A percentile compares a stretch with the other conserved stretches of the same genome.
phyloP scores from a whole-genome alignment of 2,329 filamentous ascomycete genomes.

The Xylariaceae sp. region DNA sequence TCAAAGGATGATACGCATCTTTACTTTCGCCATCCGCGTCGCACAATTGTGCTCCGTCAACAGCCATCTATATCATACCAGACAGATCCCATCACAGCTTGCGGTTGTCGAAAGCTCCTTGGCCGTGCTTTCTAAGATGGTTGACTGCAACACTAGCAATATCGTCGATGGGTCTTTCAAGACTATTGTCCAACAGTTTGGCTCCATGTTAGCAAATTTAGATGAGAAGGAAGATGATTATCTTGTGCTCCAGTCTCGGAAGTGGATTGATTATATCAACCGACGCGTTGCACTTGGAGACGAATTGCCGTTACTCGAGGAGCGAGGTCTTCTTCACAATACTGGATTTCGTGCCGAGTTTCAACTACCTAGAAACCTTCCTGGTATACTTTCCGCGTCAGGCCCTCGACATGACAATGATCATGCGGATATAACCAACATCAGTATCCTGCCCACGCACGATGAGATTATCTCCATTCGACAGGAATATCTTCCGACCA shows the following conservation, averaged over 20 bases:
- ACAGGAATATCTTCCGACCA: slow-evolving; percentile 42
- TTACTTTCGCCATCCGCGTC: slow-evolving; percentile 5
- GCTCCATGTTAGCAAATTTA: slow-evolving; percentile 5
- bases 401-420: slow-evolving; percentile 49
- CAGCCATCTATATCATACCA: not conserved
- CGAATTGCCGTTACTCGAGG: slow-evolving; percentile 9
- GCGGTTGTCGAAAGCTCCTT: slow-evolving; percentile 29
- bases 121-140: slow-evolving; percentile 30
- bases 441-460: slow-evolving; percentile 47
- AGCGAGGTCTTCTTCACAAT: slow-evolving; percentile 4
- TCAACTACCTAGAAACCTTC: slow-evolving; percentile 30
- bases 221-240: slow-evolving; percentile 20
- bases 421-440: slow-evolving; percentile 40
- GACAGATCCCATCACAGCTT: slow-evolving; percentile 11
- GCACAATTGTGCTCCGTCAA: not conserved
- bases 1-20: slow-evolving; percentile 6
- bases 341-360: slow-evolving; percentile 26
- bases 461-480: slow-evolving; percentile 42
- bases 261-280: slow-evolving; percentile 31
- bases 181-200: slow-evolving; percentile 14
- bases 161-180: slow-evolving; percentile 29
- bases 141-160: slow-evolving; percentile 36
- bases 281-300: slow-evolving; percentile 31
- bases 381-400: slow-evolving; percentile 30
- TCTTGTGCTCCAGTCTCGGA: slow-evolving; percentile 27